Evolutionary conservation across 768 basidiomycete genomes (phyloP).

Genomic region (Galerina sulciceps): DNA sequence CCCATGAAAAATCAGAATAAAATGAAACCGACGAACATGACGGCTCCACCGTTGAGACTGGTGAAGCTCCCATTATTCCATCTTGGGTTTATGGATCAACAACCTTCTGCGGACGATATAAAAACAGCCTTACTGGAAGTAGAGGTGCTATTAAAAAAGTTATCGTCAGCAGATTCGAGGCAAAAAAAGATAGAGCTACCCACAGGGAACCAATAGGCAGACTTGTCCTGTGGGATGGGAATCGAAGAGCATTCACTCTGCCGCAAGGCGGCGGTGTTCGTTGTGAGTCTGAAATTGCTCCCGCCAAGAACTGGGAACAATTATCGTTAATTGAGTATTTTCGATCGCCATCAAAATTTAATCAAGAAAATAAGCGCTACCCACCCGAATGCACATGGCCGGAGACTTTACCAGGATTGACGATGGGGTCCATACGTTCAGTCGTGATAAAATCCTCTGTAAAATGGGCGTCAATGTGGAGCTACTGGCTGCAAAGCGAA

Average conservation of each 20-base stretch:
- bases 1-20: neutral
- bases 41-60: slow-evolving; percentile 44
- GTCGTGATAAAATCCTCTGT: slow-evolving; percentile 48
- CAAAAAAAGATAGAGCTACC: slow-evolving; percentile 20
- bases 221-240: slow-evolving; percentile 58
- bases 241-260: slow-evolving; percentile 56
- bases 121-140: slow-evolving; percentile 46
- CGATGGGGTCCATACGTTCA: slow-evolving; percentile 55
- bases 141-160: slow-evolving; percentile 41
- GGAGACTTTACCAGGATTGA: slow-evolving; percentile 48
- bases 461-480: neutral
- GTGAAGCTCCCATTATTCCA: slow-evolving; percentile 53
- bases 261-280: slow-evolving; percentile 44
- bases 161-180: slow-evolving; percentile 2
- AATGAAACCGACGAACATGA: slow-evolving; percentile 38
- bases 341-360: slow-evolving; percentile 7
- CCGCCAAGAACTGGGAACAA: slow-evolving; percentile 48
- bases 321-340: slow-evolving; percentile 3
- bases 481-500: neutral
- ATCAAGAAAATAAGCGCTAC: slow-evolving; percentile 11
- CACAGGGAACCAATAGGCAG: slow-evolving; percentile 57
- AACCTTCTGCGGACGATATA: neutral
- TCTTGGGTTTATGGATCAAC: slow-evolving; percentile 23
- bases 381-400: slow-evolving; percentile 52
- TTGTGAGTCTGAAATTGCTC: slow-evolving; percentile 50